Percentiles rank a stretch among this genome's conserved stretches.
Evolutionary conservation across 2,329 filamentous ascomycete species (phyloP).

Genomic region (Stachybotrys chartarum): DNA sequence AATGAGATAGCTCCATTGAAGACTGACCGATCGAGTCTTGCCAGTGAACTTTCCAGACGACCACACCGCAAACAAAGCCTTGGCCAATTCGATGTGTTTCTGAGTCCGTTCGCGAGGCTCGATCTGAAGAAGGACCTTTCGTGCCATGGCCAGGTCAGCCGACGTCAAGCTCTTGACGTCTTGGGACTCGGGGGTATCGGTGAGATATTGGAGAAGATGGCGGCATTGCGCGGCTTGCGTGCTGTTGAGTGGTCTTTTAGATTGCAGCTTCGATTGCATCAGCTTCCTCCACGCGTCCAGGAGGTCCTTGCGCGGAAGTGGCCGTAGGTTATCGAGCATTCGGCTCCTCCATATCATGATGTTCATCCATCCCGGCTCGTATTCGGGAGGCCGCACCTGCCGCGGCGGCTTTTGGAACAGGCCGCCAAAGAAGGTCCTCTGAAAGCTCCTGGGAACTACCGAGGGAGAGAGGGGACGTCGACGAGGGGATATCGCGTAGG

Average conservation of each 20-base stretch:
- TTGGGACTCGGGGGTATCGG: constrained; percentile 13
- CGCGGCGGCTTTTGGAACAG: constrained; percentile 54
- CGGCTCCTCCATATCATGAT: constrained; percentile 63
- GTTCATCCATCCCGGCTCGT: constrained; percentile 64
- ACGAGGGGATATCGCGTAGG: constrained; percentile 19
- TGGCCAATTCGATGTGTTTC: constrained; percentile 41
- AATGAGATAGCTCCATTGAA: constrained; percentile 23
- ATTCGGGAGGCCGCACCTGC: constrained; percentile 51
- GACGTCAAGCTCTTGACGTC: constrained; percentile 24
- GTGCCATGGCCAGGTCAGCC: constrained; percentile 36
- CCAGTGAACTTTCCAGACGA: constrained; percentile 11
- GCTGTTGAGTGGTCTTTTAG: constrained; percentile 48
- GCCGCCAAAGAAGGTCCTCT: constrained; percentile 48
- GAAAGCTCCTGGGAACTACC: constrained; percentile 11
- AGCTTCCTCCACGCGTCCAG: constrained; percentile 57
- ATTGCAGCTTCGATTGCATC: constrained; percentile 47
- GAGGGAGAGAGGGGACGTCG: constrained; percentile 17
- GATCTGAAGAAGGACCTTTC: constrained; percentile 32
- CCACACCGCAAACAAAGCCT: constrained; percentile 29
- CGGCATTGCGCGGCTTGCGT: constrained; percentile 54
- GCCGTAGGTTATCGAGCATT: constrained; percentile 54
- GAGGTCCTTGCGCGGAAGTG: constrained; percentile 57
- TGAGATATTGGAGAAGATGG: constrained; percentile 56
- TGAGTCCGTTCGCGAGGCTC: constrained; percentile 34
- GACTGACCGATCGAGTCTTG: constrained; percentile 9